Evolutionary conservation across 2,329 filamentous ascomycete species (phyloP), one percentile per base, ranked within the genome.

Genomic region (Scedosporium minutisporum): DNA sequence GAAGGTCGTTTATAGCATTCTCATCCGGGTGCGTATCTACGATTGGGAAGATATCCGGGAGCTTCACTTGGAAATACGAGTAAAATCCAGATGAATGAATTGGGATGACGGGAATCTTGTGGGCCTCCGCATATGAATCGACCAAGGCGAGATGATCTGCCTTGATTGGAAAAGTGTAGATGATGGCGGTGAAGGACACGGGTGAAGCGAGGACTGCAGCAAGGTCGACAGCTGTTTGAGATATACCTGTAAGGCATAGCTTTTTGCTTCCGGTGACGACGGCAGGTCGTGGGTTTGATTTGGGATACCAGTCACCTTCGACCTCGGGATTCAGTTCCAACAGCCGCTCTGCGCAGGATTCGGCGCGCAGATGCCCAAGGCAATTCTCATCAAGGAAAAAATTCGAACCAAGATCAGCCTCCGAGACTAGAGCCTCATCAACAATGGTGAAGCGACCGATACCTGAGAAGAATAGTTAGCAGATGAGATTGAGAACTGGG

Each of bases 11-110:
- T 0, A 86, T 95, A 6, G 91, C 87, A 46, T 91, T 90, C 48
- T 91, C 86, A 66, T 96, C 92, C 0, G 95, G 95, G 71, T 99
- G 95, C 55, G 95, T 97, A 72, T 99, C 93, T 65, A 99, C 90
- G 63, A 99, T 89, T 4, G 93, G 92, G 69, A 96, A 96, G 29
- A 87, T 85, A n/a, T 85, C 80, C 9, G 90, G 88, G 29, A 96
- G 78, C 67, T 84, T 80, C 29, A 96, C 80, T n/a, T 87, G 89
- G 73, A 97, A 96, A 67, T 90, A 90, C 1, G 91, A 90, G 74
- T 95, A 96, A 77, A 96, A 97, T 29, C 95, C 95, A 48, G 89
- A 83, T n/a, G 89, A 96, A 72, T 96, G 91, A 55, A 95, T 83
- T 66, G 92, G 87, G 63, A 97, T 82, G 14, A 93, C 77, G 0